Evolutionary conservation across 2,329 filamentous ascomycete species (phyloP).

Genomic region (Aspergillus ibericus): DNA sequence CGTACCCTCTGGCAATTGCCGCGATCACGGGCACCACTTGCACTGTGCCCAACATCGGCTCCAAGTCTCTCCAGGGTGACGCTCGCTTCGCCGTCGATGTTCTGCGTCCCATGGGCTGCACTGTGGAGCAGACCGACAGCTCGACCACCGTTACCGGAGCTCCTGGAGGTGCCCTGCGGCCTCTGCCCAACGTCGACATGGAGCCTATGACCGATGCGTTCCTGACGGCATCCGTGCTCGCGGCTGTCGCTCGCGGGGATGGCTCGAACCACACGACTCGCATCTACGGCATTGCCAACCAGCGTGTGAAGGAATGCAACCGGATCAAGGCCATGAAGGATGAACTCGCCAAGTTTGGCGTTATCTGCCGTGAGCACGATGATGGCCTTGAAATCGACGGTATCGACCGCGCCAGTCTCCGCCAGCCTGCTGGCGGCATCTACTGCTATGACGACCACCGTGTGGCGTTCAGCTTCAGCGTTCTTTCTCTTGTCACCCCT

Average conservation of each 20-base stretch:
- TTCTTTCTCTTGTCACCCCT: constrained; percentile 72
- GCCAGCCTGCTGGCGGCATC: constrained; percentile 65
- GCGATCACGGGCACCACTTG: constrained; percentile 95
- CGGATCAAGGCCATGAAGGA: constrained; percentile 94
- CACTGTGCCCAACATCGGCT: constrained; percentile 94
- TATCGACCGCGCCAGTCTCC: constrained; percentile 51
- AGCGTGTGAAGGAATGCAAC: constrained; percentile 97
- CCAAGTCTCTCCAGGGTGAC: constrained; percentile 87
- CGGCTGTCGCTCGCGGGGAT: constrained; percentile 78
- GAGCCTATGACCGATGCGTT: constrained; percentile 99
- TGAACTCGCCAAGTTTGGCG: constrained; percentile 89
- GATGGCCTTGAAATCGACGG: constrained; percentile 79
- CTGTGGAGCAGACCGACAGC: constrained; percentile 75
- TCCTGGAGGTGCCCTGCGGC: constrained; percentile 68
- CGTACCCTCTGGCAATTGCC: constrained; percentile 89
- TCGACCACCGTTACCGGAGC: constrained; percentile 95
- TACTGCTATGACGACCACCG: constrained; percentile 97
- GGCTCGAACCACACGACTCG: constrained; percentile 64
- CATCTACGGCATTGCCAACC: constrained; percentile 94
- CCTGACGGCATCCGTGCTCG: constrained; percentile 88
- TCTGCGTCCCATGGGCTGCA: constrained; percentile 88
- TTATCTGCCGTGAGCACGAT: constrained; percentile 80
- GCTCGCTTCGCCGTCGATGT: constrained; percentile 91
- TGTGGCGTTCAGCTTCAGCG: constrained; percentile 97
- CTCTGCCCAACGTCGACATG: constrained; percentile 87